These are phyloP conservation scores for Penstemon eatonii DNA, from an alignment of 257 asterid genomes.

Conservation along the genomic window DNA sequence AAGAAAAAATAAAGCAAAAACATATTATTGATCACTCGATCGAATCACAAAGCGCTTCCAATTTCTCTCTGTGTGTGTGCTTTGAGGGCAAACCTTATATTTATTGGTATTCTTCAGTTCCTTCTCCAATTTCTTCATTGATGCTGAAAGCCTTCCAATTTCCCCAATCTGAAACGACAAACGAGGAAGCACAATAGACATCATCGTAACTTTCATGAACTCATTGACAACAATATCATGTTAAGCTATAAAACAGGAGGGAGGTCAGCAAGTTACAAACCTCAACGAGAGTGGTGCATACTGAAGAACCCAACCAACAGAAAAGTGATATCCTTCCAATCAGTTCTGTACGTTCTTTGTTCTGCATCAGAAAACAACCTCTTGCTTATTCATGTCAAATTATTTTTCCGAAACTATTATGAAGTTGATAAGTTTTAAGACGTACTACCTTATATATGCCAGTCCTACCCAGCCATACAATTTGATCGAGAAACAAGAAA, in stretches of 20 bases:
- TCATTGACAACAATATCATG: constrained; percentile 1
- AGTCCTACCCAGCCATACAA: constrained; percentile 87
- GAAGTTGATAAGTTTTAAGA: constrained; percentile 12
- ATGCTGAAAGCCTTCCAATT: constrained; percentile 75
- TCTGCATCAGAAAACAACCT: constrained; percentile 38
- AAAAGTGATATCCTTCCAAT: constrained; percentile 84
- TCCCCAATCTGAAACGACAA: constrained; percentile 62
- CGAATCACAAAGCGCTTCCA: no score
- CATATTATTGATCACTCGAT: no score
- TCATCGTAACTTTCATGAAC: not conserved
- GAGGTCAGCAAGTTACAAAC: constrained; percentile 32
- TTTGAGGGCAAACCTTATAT: constrained; percentile 52
- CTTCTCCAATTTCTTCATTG: constrained; percentile 74
- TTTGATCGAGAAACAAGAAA: constrained; percentile 93
- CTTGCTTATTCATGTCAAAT: not conserved
- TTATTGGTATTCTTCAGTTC: constrained; percentile 68
- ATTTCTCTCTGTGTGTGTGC: not conserved
- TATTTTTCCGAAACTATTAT: not conserved
- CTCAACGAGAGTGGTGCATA: constrained; percentile 81
- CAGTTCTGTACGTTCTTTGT: constrained; percentile 78
- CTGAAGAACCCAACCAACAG: constrained; percentile 87
- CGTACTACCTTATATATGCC: constrained; percentile 83
- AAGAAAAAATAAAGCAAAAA: constrained; percentile 3
- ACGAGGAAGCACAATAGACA: constrained; percentile 20
- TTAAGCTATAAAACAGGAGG: constrained; percentile 17